Evolutionary conservation across 1,139 yeast genomes (phyloP), one percentile per base, ranked within the genome.

Genomic region (Scheffersomyces cryptocercus): DNA sequence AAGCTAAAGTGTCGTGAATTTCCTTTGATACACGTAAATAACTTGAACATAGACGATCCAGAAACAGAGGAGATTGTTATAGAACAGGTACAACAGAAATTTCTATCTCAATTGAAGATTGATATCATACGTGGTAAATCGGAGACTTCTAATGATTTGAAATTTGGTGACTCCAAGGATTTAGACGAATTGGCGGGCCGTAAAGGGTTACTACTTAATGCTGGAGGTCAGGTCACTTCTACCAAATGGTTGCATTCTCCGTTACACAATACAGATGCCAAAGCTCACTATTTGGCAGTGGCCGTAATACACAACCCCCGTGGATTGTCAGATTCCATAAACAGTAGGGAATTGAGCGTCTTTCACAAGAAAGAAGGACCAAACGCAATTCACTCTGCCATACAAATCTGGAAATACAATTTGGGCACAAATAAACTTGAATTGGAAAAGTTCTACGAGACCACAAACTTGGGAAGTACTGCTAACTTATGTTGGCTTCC

Each of bases 151-250:
- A 28, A 38, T 11, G 13, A 10, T 7, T 32, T 47, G n/a, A 29
- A 32, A 13, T 40, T 42, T 12, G 53, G 48, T 3, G 47, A 50
- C 8, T 39, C 46, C 9, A 32, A 38, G 4, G 33, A 39, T n/a
- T 36, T 52, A 16, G 51, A 47, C 10, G 46, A 43, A 0, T 11
- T 51, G 1, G 39, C 54, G 9, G 52, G 62, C 4, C 61, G 86
- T 47, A 60, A 59, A 16, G 85, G 81, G 0, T 56, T 67, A n/a
- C 65, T 77, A 0, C 46, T 77, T 11, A 79, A 81, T 50, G 64
- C 77, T 0, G 88, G 88, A 1, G 85, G 85, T 0, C 58, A 75
- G 5, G 68, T 85, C 0, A 69, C 85, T 0, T 73, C 79, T 15
- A 61, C 76, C 45, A 75, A 77, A 28, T 85, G 90, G 89, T 55